Conservation (phyloP, 1,284 basidiomycete genomes). For the Mycena citricolor region DNA sequence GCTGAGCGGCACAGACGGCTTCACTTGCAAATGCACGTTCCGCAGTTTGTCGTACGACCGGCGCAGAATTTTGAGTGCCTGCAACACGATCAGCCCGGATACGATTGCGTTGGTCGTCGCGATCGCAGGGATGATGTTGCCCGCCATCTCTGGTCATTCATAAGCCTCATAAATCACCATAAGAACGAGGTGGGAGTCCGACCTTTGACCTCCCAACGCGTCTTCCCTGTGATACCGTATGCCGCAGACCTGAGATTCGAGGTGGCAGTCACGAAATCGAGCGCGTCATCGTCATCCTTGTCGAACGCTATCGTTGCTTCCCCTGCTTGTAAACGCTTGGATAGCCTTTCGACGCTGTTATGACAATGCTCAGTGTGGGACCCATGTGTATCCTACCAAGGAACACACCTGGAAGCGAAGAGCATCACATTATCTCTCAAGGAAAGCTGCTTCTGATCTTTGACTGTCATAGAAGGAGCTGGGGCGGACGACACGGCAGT, state of each 20-base stretch:
- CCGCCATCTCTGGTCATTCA: slow-evolving; percentile 89
- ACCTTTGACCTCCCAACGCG: slow-evolving; percentile 97
- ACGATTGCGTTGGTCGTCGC: slow-evolving; percentile 99
- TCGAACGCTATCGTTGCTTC: slow-evolving; percentile 88
- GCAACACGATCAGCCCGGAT: slow-evolving; percentile 91
- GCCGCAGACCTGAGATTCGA: slow-evolving; percentile 91
- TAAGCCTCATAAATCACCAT: too few relatives aligned
- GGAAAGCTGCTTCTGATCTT: slow-evolving; percentile 77
- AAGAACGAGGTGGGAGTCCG: slow-evolving; percentile 15
- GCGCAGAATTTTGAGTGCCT: slow-evolving; percentile 82
- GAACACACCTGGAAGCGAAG: slow-evolving; percentile 74
- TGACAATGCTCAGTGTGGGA: slow-evolving; percentile 9
- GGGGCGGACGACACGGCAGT: slow-evolving; percentile 21
- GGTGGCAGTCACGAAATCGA: slow-evolving; percentile 95
- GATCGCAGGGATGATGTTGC: slow-evolving; percentile 98
- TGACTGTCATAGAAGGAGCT: slow-evolving; percentile 48
- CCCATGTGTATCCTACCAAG: neutral
- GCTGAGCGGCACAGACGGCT: slow-evolving; percentile 73
- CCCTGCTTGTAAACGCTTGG: slow-evolving; percentile 69
- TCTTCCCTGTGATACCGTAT: slow-evolving; percentile 88
- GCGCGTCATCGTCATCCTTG: slow-evolving; percentile 96
- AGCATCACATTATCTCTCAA: slow-evolving; percentile 80
- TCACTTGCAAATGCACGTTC: slow-evolving; percentile 76
- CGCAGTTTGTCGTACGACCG: slow-evolving; percentile 58
- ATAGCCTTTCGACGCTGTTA: slow-evolving; percentile 73